These are phyloP conservation scores for Arabidopsis arenosa DNA, from an alignment of 345 rosid genomes.

Conservation along the genomic window DNA sequence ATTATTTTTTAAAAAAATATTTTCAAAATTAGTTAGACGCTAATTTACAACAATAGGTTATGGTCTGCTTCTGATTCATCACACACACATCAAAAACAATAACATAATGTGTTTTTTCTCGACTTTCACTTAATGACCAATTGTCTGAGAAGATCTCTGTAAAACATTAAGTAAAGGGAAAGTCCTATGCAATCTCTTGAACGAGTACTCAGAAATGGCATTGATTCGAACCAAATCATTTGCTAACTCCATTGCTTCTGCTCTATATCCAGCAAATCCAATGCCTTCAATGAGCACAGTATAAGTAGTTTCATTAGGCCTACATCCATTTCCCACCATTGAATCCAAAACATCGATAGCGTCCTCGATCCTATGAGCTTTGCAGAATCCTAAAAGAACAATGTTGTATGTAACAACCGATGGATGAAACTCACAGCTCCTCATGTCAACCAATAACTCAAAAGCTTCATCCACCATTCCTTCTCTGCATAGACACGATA, in stretches of 20 bases:
- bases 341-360: slow-evolving; percentile 68
- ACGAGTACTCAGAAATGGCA: slow-evolving; percentile 63
- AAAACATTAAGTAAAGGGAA: slow-evolving; percentile 73
- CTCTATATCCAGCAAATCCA: slow-evolving; percentile 74
- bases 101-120: not conserved
- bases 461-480: slow-evolving; percentile 84
- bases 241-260: slow-evolving; percentile 79
- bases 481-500: slow-evolving; percentile 86
- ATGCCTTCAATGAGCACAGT: slow-evolving; percentile 70
- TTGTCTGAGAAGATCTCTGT: slow-evolving; percentile 52
- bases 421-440: slow-evolving; percentile 58
- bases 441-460: slow-evolving; percentile 72
- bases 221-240: slow-evolving; percentile 50
- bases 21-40: not conserved
- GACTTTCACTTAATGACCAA: slow-evolving; percentile 30
- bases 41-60: not conserved
- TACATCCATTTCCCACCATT: slow-evolving; percentile 71
- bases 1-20: no score
- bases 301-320: slow-evolving; percentile 81
- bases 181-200: slow-evolving; percentile 60
- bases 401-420: slow-evolving; percentile 77
- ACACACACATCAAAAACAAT: slow-evolving; percentile 2
- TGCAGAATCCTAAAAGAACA: slow-evolving; percentile 74
- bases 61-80: not conserved
- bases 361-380: slow-evolving; percentile 63